Percentiles rank a stretch among this genome's conserved stretches.
Evolutionary conservation across 495 filamentous ascomycete species (phyloP).

Genomic region (Penicillium fimorum): DNA sequence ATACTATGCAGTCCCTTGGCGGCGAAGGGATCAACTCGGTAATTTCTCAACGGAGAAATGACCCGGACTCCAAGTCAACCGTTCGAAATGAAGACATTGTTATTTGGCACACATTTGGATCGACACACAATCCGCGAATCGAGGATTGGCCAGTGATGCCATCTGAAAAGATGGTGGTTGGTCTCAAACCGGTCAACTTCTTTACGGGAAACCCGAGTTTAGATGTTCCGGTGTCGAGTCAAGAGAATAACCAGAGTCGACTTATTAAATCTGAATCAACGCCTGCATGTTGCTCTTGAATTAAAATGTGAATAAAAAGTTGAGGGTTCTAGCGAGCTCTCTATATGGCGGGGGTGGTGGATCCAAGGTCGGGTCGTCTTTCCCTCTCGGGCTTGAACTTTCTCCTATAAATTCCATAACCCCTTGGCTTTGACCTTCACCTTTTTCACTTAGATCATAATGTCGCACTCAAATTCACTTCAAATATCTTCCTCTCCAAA

Average conservation of each 20-base stretch:
- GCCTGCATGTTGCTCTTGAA: background rate
- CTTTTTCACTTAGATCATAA: background rate
- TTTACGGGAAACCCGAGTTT: conserved; percentile 65
- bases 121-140: conserved; percentile 57
- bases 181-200: conserved; percentile 71
- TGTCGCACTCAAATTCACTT: background rate
- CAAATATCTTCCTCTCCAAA: background rate
- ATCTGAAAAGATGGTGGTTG: conserved; percentile 40
- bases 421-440: background rate
- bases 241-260: conserved; percentile 33
- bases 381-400: background rate
- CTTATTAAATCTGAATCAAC: conserved; percentile 14
- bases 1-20: conserved; percentile 77
- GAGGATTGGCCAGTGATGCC: conserved; percentile 70
- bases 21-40: conserved; percentile 42
- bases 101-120: conserved; percentile 55
- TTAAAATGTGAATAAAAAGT: background rate
- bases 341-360: background rate
- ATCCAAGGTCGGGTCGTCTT: conserved; percentile 3
- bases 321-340: background rate
- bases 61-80: conserved; percentile 25
- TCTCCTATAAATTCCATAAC: background rate
- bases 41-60: conserved; percentile 15
- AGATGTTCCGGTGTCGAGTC: conserved; percentile 34
- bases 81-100: conserved; percentile 52